phyloP scores from a whole-genome alignment of 352 stramenopile species.

The Globisporangium nodosum region DNA sequence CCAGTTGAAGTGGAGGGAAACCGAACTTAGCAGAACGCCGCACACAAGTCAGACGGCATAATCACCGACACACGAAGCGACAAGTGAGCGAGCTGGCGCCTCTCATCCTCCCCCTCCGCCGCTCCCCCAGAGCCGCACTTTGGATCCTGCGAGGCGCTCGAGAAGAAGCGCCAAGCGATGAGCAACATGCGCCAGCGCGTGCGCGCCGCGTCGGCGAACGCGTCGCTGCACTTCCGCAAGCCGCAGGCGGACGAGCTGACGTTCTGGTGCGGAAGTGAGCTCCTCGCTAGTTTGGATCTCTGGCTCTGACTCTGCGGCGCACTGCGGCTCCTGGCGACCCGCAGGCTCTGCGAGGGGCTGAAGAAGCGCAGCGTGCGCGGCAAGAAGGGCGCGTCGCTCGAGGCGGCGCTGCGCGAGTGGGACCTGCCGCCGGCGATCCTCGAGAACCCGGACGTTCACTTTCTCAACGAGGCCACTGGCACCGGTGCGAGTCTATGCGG shows the following conservation, averaged over 20 bases:
- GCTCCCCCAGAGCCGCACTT: no score
- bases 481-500: constrained; percentile 16
- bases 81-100: no score
- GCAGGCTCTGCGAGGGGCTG: constrained; percentile 61
- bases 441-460: constrained; percentile 37
- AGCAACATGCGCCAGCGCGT: constrained; percentile 40
- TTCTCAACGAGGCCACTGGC: constrained; percentile 76
- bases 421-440: constrained; percentile 30
- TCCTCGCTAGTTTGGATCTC: background rate
- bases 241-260: constrained; percentile 21
- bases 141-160: background rate
- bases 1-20: no score
- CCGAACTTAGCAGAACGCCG: no score
- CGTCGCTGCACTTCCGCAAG: constrained; percentile 54
- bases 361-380: constrained; percentile 61
- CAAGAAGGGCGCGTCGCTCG: constrained; percentile 41
- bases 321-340: background rate
- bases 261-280: constrained; percentile 44
- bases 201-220: constrained; percentile 33
- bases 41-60: no score
- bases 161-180: constrained; percentile 4
- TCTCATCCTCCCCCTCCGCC: no score
- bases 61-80: no score
- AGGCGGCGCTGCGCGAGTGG: constrained; percentile 36
- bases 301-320: background rate